These are phyloP conservation scores for Alopecurus myosuroides DNA, from an alignment of 176 grass and related monocot species.

Conservation along the genomic window DNA sequence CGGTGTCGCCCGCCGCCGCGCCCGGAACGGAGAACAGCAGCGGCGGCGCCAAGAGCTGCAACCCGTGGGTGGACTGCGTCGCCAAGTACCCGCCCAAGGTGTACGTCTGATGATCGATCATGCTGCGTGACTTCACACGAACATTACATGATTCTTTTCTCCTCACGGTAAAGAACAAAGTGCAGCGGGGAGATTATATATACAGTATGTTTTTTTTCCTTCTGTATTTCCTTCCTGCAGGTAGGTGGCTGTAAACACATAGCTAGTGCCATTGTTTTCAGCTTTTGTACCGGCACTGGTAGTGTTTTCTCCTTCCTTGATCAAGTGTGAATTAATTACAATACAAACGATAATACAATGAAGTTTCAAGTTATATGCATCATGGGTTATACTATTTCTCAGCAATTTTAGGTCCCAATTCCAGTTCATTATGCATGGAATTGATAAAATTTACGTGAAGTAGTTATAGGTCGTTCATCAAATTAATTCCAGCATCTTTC, in stretches of 20 bases:
- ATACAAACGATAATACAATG: neutral
- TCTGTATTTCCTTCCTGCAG: neutral
- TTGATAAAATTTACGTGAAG: no score
- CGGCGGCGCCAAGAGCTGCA: constrained; percentile 14
- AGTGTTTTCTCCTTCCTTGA: neutral
- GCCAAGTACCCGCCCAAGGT: constrained; percentile 61
- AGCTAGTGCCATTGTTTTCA: constrained; percentile 25
- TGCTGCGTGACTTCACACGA: constrained; percentile 2
- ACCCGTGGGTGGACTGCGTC: constrained; percentile 60
- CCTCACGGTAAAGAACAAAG: neutral
- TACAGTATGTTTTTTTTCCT: neutral
- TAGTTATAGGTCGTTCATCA: constrained; percentile 6
- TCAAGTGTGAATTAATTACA: constrained; percentile 31
- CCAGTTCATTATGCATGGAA: no score
- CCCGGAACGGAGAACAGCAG: neutral
- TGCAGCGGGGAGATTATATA: neutral
- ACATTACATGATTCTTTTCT: constrained; percentile 30
- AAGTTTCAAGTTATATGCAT: neutral
- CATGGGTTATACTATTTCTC: neutral
- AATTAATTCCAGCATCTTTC: constrained; percentile 13
- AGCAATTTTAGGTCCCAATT: neutral
- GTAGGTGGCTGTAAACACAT: constrained; percentile 23
- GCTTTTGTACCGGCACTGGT: neutral
- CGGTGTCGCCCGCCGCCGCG: neutral
- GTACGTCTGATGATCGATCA: constrained; percentile 22